Conservation (phyloP, 169 alveolate genomes). For the Plasmodium ovale region DNA sequence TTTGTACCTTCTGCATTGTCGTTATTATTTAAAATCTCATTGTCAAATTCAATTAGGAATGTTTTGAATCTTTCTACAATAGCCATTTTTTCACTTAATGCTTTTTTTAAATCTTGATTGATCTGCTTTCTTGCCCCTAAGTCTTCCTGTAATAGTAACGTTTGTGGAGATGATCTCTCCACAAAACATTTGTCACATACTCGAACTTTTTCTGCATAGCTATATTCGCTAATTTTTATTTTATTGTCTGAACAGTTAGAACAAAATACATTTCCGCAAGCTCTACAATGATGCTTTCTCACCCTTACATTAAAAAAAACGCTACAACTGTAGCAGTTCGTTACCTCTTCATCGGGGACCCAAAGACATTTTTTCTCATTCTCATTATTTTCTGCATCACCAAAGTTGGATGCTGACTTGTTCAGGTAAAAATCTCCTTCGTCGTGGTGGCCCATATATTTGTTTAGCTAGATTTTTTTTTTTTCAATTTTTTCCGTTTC, state of each 20-base stretch:
- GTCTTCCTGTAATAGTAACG: slow-evolving; percentile 87
- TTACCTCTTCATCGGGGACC: slow-evolving; percentile 77
- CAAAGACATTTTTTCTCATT: slow-evolving; percentile 46
- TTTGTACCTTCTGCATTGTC: slow-evolving; percentile 8
- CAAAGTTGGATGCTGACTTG: slow-evolving; percentile 37
- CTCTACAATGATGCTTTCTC: slow-evolving; percentile 75
- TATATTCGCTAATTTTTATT: slow-evolving; percentile 38
- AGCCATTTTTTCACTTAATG: slow-evolving; percentile 80
- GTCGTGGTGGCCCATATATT: slow-evolving; percentile 43
- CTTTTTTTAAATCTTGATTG: slow-evolving; percentile 82
- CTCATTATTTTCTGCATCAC: slow-evolving; percentile 60
- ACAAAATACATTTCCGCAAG: slow-evolving; percentile 76
- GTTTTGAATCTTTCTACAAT: slow-evolving; percentile 84
- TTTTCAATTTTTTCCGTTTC: slow-evolving; percentile 10
- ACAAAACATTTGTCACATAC: slow-evolving; percentile 82
- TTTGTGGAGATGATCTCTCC: slow-evolving; percentile 81
- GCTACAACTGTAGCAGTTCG: slow-evolving; percentile 67
- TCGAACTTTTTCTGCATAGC: slow-evolving; percentile 74
- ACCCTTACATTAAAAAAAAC: slow-evolving; percentile 65
- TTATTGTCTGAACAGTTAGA: slow-evolving; percentile 76
- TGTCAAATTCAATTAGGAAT: slow-evolving; percentile 80
- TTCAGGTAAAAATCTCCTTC: slow-evolving; percentile 18
- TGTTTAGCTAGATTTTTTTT: slow-evolving; percentile 26
- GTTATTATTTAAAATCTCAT: slow-evolving; percentile 67
- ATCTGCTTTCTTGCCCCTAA: slow-evolving; percentile 85